Percentiles rank a stretch among this genome's conserved stretches.
These are phyloP conservation scores for Lathyrus tuberosus DNA, from an alignment of 306 rosid genomes.

Conservation along the genomic window DNA sequence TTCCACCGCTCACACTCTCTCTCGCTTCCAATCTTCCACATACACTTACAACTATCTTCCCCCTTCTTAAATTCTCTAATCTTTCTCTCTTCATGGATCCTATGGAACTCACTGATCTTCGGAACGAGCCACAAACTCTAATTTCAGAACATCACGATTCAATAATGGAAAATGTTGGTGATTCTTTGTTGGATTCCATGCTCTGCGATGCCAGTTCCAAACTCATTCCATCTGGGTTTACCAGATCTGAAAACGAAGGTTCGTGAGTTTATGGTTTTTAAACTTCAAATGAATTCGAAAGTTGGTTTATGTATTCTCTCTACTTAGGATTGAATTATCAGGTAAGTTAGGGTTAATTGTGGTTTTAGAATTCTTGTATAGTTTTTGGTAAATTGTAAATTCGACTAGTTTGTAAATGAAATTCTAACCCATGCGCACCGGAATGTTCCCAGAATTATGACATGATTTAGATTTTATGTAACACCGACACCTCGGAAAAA, in stretches of 20 bases:
- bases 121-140: conserved; percentile 50
- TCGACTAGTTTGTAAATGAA: neutral
- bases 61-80: neutral
- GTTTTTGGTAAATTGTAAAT: neutral
- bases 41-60: neutral
- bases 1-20: neutral
- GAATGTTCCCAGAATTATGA: conserved; percentile 10
- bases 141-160: conserved; percentile 45
- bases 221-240: conserved; percentile 58
- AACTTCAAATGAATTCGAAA: no score
- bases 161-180: conserved; percentile 41
- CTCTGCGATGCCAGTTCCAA: conserved; percentile 64
- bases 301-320: neutral
- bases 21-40: neutral
- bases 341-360: conserved; percentile 17
- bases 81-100: neutral
- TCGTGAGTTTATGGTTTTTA: conserved; percentile 6
- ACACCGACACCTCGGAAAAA: no score
- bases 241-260: conserved; percentile 62
- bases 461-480: neutral
- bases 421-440: neutral
- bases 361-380: conserved; percentile 25
- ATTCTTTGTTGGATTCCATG: conserved; percentile 57
- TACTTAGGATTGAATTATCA: neutral
- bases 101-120: conserved; percentile 20